Base-by-base conservation (phyloP, 805 yeast species). In the Teunomyces gatunensis region DNA sequence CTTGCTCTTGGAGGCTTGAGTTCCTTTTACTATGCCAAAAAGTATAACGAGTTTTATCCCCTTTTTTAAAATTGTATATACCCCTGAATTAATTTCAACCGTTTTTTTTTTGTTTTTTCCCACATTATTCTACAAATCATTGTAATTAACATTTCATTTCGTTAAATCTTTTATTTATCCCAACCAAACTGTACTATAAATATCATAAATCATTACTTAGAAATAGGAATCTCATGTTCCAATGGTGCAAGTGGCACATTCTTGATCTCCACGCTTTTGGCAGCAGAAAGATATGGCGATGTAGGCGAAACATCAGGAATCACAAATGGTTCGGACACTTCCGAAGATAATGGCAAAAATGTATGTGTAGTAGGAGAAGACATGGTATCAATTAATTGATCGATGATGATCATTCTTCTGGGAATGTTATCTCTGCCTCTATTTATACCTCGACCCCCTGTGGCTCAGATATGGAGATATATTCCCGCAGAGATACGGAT, bases 21-120 rank as follows among this genome's bases (percentile, higher is more conserved):
- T 6, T 68, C 88, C 27, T 73, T 73, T 10, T 90, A 88, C 71
- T 91, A 89, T 64, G 79, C 75, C 44, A 78, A 77, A 63, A 89
- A 88, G 72, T 89, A 87, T 72, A 75, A 78, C 52, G 87, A 87
- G 65, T 89, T 87, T 61, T 85, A 86, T 59, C 61, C 68, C 21
- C n/a, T 49, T 15, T 27, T 33, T 12, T 49, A 28, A 18, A 18
- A 18, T 18, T 42, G 29, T 29, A 29, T 17, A 41, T 28, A 41
- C 18, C 4, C 20, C 25, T 21, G 25, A 28, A 28, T 6, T 10
- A 18, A 25, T 25, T 9, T 25, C 17, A 2, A 13, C 17, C 7
- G 9, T 32, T 17, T 32, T n/a, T 32, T n/a, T 12, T 15, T 30
- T n/a, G n/a, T n/a, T n/a, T n/a, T n/a, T n/a, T n/a, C n/a, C 15